Evolutionary conservation across 306 rosid species (phyloP), one percentile per base, ranked within the genome.

Genomic region (Trifolium fragiferum): DNA sequence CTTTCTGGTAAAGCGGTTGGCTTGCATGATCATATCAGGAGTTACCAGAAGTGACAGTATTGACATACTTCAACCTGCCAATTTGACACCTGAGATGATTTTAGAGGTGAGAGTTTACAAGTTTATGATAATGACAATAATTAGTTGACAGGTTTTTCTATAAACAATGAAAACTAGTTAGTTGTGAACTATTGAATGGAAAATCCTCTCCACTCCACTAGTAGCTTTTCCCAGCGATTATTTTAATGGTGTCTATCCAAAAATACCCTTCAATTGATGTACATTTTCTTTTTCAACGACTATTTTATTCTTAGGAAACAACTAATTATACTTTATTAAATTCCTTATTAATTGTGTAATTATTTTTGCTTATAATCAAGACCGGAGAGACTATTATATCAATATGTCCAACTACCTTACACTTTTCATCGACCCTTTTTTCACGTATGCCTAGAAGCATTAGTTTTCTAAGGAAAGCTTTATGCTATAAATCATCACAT

Each of bases 21-120:
- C 96, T 73, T 91, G 98, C 84, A 89, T 89, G 97, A 89, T 88
- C 73, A 82, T 93, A 80, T 85, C 94, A 30, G 90, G 91, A 78
- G 87, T 78, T 81, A 68, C 84, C 64, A 78, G 75, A 74, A 58
- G 88, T 59, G 86, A 88, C 83, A 84, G 64, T 77, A 88, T 93
- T 51, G 96, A 91, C 90, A 86, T 91, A 57, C 98, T 93, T 82
- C 98, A 89, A 76, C 96, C 96, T 73, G 87, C 93, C 83, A 82
- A 65, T 75, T 81, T 93, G 81, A 85, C 85, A n/a, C 72, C 91
- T 40, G 83, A 75, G 81, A 83, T 89, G 87, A 80, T 86, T 64
- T 72, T 72, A 61, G 70, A 78, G 96, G 96, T 90, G 62, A 76
- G 84, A 74, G 14, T 35, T 64, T 49, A 11, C 50, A 50, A 55